A percentile compares a stretch with the other conserved stretches of the same genome.
Conservation (phyloP, 495 filamentous ascomycete genomes). For the Podospora tetraspora region DNA sequence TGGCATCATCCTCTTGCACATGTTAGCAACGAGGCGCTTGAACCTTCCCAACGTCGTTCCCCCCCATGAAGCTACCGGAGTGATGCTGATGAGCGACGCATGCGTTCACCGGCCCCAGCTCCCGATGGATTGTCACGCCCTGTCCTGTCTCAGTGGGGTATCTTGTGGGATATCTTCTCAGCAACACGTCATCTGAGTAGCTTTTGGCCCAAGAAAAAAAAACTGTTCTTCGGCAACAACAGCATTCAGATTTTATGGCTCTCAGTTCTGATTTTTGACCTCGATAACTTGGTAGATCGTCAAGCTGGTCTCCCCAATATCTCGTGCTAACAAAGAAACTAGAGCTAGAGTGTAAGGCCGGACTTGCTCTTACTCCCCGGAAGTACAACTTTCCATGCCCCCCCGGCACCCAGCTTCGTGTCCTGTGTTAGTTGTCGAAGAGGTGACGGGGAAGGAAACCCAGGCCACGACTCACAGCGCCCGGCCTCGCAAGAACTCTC, state of each 20-base stretch:
- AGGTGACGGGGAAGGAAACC: too few relatives aligned
- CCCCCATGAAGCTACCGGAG: neutral
- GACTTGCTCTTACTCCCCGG: neutral
- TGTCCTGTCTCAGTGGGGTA: neutral
- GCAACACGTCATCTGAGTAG: too few relatives aligned
- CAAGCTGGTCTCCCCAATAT: neutral
- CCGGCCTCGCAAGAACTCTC: neutral
- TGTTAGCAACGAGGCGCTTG: too few relatives aligned
- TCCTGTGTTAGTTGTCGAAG: too few relatives aligned
- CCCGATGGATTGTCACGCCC: too few relatives aligned
- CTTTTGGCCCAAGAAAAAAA: too few relatives aligned
- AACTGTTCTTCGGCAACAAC: too few relatives aligned
- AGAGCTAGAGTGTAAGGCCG: neutral
- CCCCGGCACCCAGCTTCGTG: neutral
- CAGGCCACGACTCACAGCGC: neutral
- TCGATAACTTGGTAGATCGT: neutral
- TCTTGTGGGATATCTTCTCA: neutral
- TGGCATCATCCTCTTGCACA: too few relatives aligned
- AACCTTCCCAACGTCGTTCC: neutral
- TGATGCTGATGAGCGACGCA: neutral
- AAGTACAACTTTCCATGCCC: neutral
- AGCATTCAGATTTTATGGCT: too few relatives aligned
- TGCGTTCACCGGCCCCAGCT: too few relatives aligned
- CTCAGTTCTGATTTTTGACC: too few relatives aligned
- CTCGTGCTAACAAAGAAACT: neutral